Evolutionary conservation across 1,284 basidiomycete species (phyloP), one percentile per base, ranked within the genome.

Genomic region (Apiotrichum montevideense): DNA sequence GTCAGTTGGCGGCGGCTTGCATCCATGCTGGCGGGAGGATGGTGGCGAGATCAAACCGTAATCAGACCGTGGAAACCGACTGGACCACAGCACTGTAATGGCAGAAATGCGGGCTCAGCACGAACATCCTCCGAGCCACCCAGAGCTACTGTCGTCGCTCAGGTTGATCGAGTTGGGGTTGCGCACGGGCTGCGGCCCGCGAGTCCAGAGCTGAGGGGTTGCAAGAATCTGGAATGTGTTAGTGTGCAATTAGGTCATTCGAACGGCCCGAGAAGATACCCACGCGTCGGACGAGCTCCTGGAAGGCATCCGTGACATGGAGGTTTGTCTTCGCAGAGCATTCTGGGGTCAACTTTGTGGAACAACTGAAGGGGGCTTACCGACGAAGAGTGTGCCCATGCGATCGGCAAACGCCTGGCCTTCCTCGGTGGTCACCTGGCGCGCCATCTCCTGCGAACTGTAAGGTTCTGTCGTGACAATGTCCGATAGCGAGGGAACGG

Each of bases 361-460:
- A 11, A 49, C 5, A 47, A 33, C 11, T 21, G 21, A 40, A 50
- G 33, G 8, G 15, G 11, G 43, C 3, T 85, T 83, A 78, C 96
- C 92, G 46, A 95, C 80, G 75, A 96, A 97, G 42, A 93, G 79
- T 10, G 86, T 88, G 37, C 83, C 83, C 82, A 90, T 88, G 48
- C 86, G 82, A 35, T 81, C 78, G 0, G 95, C 95, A 69, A 95
- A 97, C 1, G 82, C 82, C 57, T 84, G 76, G 0, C 86, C 96
- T 70, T 98, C 92, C 0, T 84, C 78, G 3, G 83, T 85, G 0
- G 87, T 78, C 4, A 98, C 92, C 72, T 92, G 87, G 2, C 95
- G 83, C 5, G 88, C 90, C 74, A 87, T 56, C 54, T 62, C 60
- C 56, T 61, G 37, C 7, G 37, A 39, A 39, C 8, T 13, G 49